Base-by-base conservation (phyloP, 2,329 filamentous ascomycete genomes). In the Stachybotrys chlorohalonatus region DNA sequence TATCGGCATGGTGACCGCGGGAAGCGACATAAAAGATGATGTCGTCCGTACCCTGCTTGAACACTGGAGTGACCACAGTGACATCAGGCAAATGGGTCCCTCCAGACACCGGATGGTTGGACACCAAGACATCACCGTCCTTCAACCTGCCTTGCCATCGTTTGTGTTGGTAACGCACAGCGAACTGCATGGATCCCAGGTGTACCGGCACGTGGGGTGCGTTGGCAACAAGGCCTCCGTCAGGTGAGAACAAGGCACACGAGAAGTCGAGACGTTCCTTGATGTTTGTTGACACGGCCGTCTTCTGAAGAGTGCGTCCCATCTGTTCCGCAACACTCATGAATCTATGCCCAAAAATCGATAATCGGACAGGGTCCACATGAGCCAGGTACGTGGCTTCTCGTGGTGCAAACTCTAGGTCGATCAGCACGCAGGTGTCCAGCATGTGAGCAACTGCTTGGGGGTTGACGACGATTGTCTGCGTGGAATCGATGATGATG, bases 261-360 rank as follows among this genome's bases (percentile, higher is more conserved):
- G 86, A 90, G 64, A 91, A 93, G 64, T 93, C 89, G 1, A 93
- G 76, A 3, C 88, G 80, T 65, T 93, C 89, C 63, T 93, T 88
- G 67, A 92, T 87, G 61, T 91, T 92, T 0, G 85, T 89, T 54
- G 82, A 86, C 13, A 92, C 85, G 60, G 83, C 84, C 0, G 87
- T 90, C 71, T 90, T 90, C 63, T 91, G 86, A n/a, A 93, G 70
- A 4, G 86, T 85, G 52, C 85, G 78, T 0, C 89, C 88, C 87
- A 92, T 92, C 64, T 92, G 88, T 68, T 92, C 89, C 0, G 89
- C 89, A 58, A 92, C 89, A 4, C 85, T 84, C 88, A 92, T 92
- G 71, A 93, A 93, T 3, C 88, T 78, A 66, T 92, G 87, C 0
- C 83, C 86, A 62, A 93, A 92, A 55, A 92, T 86, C 60, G 83